phyloP scores from a whole-genome alignment of 2,329 filamentous ascomycete species.

The Aspergillus luchuensis region DNA sequence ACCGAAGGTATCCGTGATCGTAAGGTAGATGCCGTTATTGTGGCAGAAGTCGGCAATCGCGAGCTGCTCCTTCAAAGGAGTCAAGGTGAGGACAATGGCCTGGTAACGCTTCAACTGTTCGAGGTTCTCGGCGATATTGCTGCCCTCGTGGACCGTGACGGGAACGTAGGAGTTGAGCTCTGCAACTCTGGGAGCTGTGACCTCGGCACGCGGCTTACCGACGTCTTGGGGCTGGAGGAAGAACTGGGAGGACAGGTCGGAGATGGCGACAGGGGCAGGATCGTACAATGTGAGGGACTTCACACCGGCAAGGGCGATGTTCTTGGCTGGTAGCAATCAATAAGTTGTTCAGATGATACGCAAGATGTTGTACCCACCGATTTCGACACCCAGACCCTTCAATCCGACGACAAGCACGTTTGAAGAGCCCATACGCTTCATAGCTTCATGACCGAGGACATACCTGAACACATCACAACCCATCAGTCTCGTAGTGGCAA shows the following conservation, averaged over 20 bases:
- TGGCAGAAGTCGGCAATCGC: conserved; percentile 91
- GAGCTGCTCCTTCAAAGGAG: conserved; percentile 76
- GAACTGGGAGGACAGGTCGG: conserved; percentile 95
- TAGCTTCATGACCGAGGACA: conserved; percentile 76
- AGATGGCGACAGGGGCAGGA: conserved; percentile 76
- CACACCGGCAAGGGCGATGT: conserved; percentile 94
- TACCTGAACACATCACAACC: conserved; percentile 46
- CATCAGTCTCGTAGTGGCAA: conserved; percentile 14
- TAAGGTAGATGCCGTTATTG: conserved; percentile 85
- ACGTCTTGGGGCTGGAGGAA: conserved; percentile 88
- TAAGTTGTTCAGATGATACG: conserved; percentile 1
- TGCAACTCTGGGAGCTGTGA: conserved; percentile 84
- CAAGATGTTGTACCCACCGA: conserved; percentile 50
- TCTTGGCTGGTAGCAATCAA: conserved; percentile 70
- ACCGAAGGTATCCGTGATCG: conserved; percentile 86
- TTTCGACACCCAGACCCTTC: conserved; percentile 93
- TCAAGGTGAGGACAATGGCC: conserved; percentile 86
- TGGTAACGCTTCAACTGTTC: conserved; percentile 87
- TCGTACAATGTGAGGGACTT: conserved; percentile 96
- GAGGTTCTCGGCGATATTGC: conserved; percentile 72
- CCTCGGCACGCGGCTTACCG: conserved; percentile 84
- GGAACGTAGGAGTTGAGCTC: conserved; percentile 97
- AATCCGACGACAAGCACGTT: conserved; percentile 90
- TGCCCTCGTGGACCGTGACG: conserved; percentile 68
- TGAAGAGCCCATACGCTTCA: conserved; percentile 98